Percentiles rank a stretch among this genome's conserved stretches.
Conservation (phyloP, 179 eudicot species). For the Dionaea muscipula region DNA sequence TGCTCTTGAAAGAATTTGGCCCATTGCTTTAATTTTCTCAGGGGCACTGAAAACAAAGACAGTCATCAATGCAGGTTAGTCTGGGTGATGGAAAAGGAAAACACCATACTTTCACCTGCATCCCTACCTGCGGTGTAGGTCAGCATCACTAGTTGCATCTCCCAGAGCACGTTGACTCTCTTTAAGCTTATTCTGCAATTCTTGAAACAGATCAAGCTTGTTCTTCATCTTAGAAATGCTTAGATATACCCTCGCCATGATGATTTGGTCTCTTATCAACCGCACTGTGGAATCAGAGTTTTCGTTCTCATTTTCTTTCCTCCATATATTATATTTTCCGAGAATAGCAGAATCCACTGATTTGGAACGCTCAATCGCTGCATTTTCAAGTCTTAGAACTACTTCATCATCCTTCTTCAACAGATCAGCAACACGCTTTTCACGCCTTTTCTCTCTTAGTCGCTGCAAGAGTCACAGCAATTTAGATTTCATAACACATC, state of each 20-base stretch:
- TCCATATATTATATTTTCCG: conserved; percentile 89
- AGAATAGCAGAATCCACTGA: conserved; percentile 79
- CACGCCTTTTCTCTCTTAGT: conserved; percentile 52
- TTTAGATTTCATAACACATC: background rate
- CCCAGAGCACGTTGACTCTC: conserved; percentile 84
- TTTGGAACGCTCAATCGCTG: conserved; percentile 71
- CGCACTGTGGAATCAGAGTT: conserved; percentile 72
- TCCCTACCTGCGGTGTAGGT: conserved; percentile 56
- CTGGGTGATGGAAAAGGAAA: background rate
- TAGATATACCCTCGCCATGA: conserved; percentile 75
- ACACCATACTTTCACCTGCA: background rate
- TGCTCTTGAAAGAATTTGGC: conserved; percentile 59
- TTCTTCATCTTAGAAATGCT: conserved; percentile 65
- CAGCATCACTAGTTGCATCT: conserved; percentile 54
- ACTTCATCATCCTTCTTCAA: conserved; percentile 62
- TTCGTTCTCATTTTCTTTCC: conserved; percentile 75
- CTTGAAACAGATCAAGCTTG: conserved; percentile 45
- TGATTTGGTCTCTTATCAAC: conserved; percentile 74
- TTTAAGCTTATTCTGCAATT: conserved; percentile 53
- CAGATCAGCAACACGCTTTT: conserved; percentile 55
- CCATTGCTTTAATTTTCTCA: conserved; percentile 64
- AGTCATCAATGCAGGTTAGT: background rate
- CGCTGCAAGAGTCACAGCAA: conserved; percentile 31
- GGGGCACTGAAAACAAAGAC: conserved; percentile 35
- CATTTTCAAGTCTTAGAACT: conserved; percentile 64